A percentile compares a stretch with the other conserved stretches of the same genome.
Evolutionary conservation across 805 yeast genomes (phyloP).

Genomic region (Torulaspora maleeae): DNA sequence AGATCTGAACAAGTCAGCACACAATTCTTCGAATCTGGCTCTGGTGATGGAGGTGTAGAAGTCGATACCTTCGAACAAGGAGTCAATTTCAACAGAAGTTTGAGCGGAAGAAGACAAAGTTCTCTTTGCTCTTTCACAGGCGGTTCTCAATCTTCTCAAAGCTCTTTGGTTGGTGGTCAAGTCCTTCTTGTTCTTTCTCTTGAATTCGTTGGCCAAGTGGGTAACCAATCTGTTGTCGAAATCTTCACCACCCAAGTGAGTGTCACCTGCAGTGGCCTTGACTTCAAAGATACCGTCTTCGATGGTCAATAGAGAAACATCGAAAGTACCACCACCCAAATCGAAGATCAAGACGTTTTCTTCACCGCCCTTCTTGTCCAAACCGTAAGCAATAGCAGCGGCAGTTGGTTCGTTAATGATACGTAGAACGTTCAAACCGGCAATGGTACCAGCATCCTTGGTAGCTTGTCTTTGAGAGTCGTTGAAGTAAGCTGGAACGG

Average conservation of each 20-base stretch:
- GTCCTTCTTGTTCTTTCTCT: conserved; percentile 97
- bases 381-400: conserved; percentile 98
- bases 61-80: conserved; percentile 93
- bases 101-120: conserved; percentile 95
- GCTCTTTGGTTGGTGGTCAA: conserved; percentile 92
- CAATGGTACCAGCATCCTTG: conserved; percentile 93
- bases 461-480: conserved; percentile 97
- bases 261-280: conserved; percentile 80
- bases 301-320: conserved; percentile 88
- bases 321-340: conserved; percentile 99
- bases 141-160: conserved; percentile 96
- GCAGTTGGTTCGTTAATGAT: conserved; percentile 94
- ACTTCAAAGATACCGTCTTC: conserved; percentile 97
- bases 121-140: conserved; percentile 99
- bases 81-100: conserved; percentile 94
- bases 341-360: conserved; percentile 90
- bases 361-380: conserved; percentile 63
- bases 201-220: conserved; percentile 91
- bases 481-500: conserved; percentile 95
- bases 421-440: conserved; percentile 89
- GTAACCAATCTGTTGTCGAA: conserved; percentile 94
- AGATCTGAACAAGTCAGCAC: conserved; percentile 93
- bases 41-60: conserved; percentile 97
- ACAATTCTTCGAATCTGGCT: conserved; percentile 97
- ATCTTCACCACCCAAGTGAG: conserved; percentile 98